These are phyloP conservation scores for Ramalina intermedia DNA, from an alignment of 495 filamentous ascomycete species.

Conservation along the genomic window DNA sequence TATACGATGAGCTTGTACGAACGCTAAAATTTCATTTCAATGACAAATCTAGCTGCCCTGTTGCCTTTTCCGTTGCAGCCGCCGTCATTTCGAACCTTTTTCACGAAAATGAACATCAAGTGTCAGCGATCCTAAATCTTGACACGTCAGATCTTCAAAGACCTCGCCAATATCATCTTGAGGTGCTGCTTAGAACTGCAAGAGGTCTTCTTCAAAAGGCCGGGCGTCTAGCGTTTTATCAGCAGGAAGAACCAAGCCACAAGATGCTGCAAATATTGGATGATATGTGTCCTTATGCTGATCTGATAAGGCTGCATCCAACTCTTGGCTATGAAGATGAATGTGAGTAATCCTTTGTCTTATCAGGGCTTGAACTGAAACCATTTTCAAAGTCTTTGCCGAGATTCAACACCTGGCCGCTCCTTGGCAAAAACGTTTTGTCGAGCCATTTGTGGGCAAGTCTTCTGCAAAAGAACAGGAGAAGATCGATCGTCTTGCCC, in stretches of 20 bases:
- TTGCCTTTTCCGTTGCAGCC: neutral
- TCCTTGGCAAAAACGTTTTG: too few species aligned
- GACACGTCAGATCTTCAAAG: neutral
- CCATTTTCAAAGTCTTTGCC: too few species aligned
- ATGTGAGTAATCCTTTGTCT: too few species aligned
- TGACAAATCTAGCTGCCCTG: neutral
- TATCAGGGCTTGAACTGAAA: too few species aligned
- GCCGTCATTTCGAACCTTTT: neutral
- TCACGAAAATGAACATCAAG: neutral
- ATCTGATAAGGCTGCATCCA: conserved; percentile 4
- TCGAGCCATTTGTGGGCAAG: too few species aligned
- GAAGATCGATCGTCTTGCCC: too few species aligned
- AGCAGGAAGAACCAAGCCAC: neutral
- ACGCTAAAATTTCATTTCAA: neutral
- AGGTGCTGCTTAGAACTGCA: neutral
- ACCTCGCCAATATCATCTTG: conserved; percentile 4
- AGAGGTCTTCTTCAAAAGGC: neutral
- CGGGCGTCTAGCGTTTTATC: neutral
- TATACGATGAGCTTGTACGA: neutral
- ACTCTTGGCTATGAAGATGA: neutral
- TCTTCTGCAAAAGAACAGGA: too few species aligned
- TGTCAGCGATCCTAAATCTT: neutral
- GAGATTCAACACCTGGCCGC: too few species aligned
- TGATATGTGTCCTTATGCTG: conserved; percentile 4
- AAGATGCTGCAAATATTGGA: conserved; percentile 1